These are phyloP conservation scores for Pseudonitzschia delicatissima DNA, from an alignment of 108 stramenopile genomes.

Conservation along the genomic window DNA sequence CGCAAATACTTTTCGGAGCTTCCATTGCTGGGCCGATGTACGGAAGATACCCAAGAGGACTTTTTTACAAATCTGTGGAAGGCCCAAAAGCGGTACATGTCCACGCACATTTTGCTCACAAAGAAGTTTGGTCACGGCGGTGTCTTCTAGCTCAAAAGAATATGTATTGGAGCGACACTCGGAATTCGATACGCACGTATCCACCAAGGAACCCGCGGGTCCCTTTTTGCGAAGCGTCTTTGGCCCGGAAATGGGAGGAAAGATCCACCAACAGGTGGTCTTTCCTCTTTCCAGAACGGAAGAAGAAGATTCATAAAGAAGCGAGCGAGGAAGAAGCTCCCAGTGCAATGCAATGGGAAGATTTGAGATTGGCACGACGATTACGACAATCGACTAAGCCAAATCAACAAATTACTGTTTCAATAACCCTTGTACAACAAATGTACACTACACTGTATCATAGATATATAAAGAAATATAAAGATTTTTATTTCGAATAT, in stretches of 20 bases:
- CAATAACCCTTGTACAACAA: too few relatives aligned
- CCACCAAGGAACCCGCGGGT: conserved; percentile 3
- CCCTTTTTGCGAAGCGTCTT: neutral
- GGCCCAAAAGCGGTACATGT: neutral
- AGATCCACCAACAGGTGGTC: neutral
- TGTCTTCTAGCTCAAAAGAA: neutral
- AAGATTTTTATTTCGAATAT: too few relatives aligned
- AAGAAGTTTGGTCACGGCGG: neutral
- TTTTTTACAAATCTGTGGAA: neutral
- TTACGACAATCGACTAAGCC: too few relatives aligned
- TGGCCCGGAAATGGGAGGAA: neutral
- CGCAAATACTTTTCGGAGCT: conserved; percentile 5
- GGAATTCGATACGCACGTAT: conserved; percentile 5
- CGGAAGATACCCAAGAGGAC: neutral
- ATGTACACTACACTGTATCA: too few relatives aligned
- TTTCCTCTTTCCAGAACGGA: conserved; percentile 8
- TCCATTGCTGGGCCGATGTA: conserved; percentile 2
- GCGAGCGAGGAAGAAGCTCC: too few relatives aligned
- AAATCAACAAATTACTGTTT: too few relatives aligned
- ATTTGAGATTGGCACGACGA: too few relatives aligned
- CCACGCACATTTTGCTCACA: neutral
- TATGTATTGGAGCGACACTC: neutral
- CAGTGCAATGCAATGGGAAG: too few relatives aligned
- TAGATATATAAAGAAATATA: too few relatives aligned
- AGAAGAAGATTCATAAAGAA: too few relatives aligned